phyloP scores from a whole-genome alignment of 1,284 basidiomycete genomes.

The Rhodofomes roseus region DNA sequence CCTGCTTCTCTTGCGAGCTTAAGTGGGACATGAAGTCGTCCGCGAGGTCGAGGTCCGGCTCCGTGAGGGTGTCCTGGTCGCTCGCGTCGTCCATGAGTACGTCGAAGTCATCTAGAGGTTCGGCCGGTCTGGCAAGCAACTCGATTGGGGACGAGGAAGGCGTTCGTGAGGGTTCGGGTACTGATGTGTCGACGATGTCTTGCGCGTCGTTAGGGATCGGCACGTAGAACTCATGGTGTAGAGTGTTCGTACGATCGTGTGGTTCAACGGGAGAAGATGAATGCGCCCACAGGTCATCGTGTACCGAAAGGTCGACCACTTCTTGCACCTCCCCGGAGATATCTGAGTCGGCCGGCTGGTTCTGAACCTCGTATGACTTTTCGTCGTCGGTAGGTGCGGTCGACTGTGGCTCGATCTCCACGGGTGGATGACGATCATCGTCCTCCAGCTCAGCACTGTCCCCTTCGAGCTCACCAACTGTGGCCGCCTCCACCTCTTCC shows the following conservation, averaged over 20 bases:
- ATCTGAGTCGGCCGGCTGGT: too few relatives aligned
- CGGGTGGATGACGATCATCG: not conserved
- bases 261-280: too few relatives aligned
- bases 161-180: not conserved
- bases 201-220: too few relatives aligned
- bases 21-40: not conserved
- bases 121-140: not conserved
- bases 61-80: not conserved
- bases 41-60: not conserved
- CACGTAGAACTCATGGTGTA: too few relatives aligned
- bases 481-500: slow-evolving; percentile 25
- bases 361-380: not conserved
- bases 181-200: not conserved
- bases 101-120: not conserved
- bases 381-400: not conserved
- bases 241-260: too few relatives aligned
- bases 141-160: not conserved
- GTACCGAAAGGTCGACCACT: too few relatives aligned
- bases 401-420: not conserved
- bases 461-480: not conserved
- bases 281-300: too few relatives aligned
- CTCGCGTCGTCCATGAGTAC: not conserved
- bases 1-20: not conserved
- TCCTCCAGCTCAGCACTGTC: not conserved
- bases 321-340: not conserved